Evolutionary conservation across 768 basidiomycete genomes (phyloP).

Genomic region (Phanerochaete sordida): DNA sequence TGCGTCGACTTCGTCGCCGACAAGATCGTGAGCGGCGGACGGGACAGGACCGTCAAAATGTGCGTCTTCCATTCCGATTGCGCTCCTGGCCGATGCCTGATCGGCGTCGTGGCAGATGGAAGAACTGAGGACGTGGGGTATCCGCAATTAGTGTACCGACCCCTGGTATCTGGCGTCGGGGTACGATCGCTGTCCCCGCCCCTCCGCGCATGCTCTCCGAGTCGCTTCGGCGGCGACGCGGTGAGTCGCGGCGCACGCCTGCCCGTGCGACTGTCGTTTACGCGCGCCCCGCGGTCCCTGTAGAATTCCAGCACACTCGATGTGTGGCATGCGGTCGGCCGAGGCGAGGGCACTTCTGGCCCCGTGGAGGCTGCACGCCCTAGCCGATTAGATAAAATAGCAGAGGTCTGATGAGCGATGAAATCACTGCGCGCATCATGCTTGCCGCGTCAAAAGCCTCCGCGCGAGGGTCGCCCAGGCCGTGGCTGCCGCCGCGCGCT

Average conservation of each 20-base stretch:
- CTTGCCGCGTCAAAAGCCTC: not conserved
- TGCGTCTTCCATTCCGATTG: conserved; percentile 36
- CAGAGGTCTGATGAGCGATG: not conserved
- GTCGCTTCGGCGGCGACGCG: not conserved
- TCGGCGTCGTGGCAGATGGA: conserved; percentile 18
- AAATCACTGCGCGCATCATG: not conserved
- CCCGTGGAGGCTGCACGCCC: not conserved
- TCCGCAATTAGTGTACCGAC: not conserved
- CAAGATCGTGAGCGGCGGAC: conserved; percentile 97
- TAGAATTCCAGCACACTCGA: not conserved
- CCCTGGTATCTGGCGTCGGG: conserved; percentile 1
- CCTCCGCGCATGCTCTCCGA: not conserved
- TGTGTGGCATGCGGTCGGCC: not conserved
- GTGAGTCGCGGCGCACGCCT: not conserved
- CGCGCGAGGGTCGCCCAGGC: not conserved
- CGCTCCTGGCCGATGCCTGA: not conserved
- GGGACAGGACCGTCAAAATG: conserved; percentile 93
- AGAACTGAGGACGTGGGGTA: conserved; percentile 16
- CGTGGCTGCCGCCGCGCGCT: not conserved
- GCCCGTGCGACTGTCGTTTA: not conserved
- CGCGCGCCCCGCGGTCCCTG: not conserved
- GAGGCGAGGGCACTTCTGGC: not conserved
- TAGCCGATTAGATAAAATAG: not conserved
- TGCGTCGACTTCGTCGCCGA: conserved; percentile 99
- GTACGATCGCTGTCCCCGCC: not conserved